phyloP scores from a whole-genome alignment of 768 basidiomycete species.

The Boletus reticuloceps region DNA sequence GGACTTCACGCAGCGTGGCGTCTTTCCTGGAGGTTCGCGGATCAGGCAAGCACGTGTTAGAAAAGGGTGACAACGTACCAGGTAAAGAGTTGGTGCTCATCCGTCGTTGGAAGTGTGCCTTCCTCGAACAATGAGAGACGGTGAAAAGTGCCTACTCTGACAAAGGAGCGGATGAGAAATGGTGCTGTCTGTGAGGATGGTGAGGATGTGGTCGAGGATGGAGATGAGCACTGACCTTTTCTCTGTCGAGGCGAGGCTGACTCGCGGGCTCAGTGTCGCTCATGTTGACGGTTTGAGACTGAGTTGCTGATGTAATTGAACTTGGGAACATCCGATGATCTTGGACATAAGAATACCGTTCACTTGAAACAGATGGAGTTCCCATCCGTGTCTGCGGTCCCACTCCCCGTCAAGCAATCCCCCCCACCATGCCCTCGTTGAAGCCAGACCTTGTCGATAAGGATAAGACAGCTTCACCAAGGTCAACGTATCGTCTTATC shows the following conservation, averaged over 20 bases:
- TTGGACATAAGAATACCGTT: too few relatives aligned
- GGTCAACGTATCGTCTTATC: conserved; percentile 14
- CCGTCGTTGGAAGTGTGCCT: conserved; percentile 68
- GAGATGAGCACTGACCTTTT: conserved; percentile 42
- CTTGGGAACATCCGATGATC: too few relatives aligned
- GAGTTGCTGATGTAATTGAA: background rate
- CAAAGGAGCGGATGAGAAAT: conserved; percentile 78
- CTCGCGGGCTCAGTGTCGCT: conserved; percentile 42
- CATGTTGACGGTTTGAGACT: conserved; percentile 14
- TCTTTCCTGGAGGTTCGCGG: conserved; percentile 57
- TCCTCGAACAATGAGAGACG: conserved; percentile 74
- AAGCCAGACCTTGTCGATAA: conserved; percentile 6
- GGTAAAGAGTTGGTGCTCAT: conserved; percentile 80
- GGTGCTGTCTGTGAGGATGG: conserved; percentile 57
- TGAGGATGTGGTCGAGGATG: background rate
- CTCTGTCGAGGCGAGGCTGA: conserved; percentile 50
- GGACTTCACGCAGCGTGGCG: conserved; percentile 73
- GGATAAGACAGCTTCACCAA: background rate
- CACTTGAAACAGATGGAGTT: too few relatives aligned
- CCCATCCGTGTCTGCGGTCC: too few relatives aligned
- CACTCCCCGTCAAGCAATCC: background rate
- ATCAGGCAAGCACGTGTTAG: background rate
- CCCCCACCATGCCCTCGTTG: conserved; percentile 16
- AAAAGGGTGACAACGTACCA: conserved; percentile 46
- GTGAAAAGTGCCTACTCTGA: conserved; percentile 80